phyloP scores from a whole-genome alignment of 306 rosid species.

The Fragaria ananassa region DNA sequence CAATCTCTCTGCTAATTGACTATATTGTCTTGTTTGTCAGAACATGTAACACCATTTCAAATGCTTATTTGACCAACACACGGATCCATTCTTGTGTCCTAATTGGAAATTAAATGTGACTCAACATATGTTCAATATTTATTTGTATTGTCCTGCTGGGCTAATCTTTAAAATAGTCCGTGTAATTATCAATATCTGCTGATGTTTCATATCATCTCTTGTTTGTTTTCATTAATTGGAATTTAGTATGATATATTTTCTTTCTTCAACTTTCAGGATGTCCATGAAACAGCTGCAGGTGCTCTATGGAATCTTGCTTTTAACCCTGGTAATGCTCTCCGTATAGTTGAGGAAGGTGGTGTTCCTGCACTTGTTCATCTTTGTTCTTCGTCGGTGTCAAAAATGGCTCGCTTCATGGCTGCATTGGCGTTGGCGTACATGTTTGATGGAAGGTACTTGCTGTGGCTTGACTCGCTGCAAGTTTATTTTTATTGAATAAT shows the following conservation, averaged over 20 bases:
- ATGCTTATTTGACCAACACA: background rate
- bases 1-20: background rate
- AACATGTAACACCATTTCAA: too few relatives aligned
- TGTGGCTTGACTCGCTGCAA: conserved; percentile 9
- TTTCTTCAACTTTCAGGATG: conserved; percentile 71
- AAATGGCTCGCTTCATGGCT: conserved; percentile 99
- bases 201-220: conserved; percentile 10
- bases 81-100: background rate
- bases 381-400: conserved; percentile 86
- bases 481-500: background rate
- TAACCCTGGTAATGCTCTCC: conserved; percentile 94
- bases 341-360: conserved; percentile 98
- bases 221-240: conserved; percentile 13
- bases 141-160: background rate
- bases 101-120: background rate
- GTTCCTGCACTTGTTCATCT: conserved; percentile 92
- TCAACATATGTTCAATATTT: background rate
- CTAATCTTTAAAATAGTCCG: background rate
- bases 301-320: conserved; percentile 99
- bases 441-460: conserved; percentile 93
- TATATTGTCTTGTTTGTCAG: background rate
- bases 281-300: conserved; percentile 99
- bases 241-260: conserved; percentile 19
- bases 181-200: background rate
- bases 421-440: conserved; percentile 97